A percentile compares a stretch with the other conserved stretches of the same genome.
phyloP scores from a whole-genome alignment of 495 filamentous ascomycete genomes.

The Penicillium bovifimosum region DNA sequence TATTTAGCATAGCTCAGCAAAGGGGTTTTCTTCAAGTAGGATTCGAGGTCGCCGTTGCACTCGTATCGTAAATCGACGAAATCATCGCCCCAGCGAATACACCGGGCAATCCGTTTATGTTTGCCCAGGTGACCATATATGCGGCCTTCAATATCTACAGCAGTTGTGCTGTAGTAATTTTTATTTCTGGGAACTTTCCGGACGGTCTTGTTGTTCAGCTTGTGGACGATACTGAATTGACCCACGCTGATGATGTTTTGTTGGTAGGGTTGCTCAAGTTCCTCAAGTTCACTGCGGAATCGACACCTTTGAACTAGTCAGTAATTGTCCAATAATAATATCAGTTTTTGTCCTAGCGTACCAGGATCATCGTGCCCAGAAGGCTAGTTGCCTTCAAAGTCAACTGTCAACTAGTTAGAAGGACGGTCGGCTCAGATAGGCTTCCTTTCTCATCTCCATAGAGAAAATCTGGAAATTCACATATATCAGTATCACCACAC shows the following conservation, averaged over 20 bases:
- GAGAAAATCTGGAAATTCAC: too few species aligned
- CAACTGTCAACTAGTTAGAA: too few species aligned
- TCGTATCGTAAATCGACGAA: constrained; percentile 6
- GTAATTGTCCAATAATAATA: too few species aligned
- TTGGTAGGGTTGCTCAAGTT: not conserved
- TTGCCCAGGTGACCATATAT: constrained; percentile 4
- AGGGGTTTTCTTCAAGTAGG: constrained; percentile 1
- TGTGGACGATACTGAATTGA: constrained; percentile 1
- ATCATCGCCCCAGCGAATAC: constrained; percentile 2
- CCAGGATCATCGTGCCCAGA: too few species aligned
- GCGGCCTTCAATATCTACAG: not conserved
- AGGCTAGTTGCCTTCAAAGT: too few species aligned
- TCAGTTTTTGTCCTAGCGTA: too few species aligned
- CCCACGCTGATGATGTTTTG: not conserved
- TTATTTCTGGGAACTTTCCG: constrained; percentile 2
- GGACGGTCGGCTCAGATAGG: too few species aligned
- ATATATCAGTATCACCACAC: too few species aligned
- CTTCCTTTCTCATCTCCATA: too few species aligned
- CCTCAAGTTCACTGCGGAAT: not conserved
- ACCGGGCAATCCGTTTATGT: constrained; percentile 6
- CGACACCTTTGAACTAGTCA: too few species aligned
- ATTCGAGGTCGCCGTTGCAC: constrained; percentile 6
- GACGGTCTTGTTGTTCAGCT: constrained; percentile 2
- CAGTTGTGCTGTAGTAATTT: not conserved
- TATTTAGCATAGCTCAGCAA: not conserved